Conservation (phyloP, 768 basidiomycete genomes). For the Agaricus bisporus region DNA sequence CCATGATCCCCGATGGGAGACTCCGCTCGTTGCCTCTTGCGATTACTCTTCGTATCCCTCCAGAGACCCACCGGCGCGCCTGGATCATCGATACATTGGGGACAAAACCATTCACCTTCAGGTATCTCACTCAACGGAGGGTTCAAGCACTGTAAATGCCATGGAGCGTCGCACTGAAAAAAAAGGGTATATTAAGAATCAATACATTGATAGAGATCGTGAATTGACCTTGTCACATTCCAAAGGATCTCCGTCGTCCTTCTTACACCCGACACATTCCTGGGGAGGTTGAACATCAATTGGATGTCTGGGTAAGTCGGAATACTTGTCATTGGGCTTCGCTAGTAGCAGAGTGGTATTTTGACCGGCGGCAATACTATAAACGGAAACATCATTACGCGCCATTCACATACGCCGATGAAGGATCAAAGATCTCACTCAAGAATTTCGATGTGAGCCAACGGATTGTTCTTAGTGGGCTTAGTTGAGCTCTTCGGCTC, state of each 20-base stretch:
- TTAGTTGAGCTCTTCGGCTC: constrained; percentile 86
- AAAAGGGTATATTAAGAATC: not conserved
- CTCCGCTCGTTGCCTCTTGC: constrained; percentile 8
- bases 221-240: constrained; percentile 82
- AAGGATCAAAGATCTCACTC: constrained; percentile 39
- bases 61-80: constrained; percentile 45
- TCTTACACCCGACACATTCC: constrained; percentile 64
- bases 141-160: constrained; percentile 74
- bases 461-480: constrained; percentile 61
- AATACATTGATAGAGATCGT: not conserved
- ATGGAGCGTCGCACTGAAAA: constrained; percentile 80
- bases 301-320: constrained; percentile 80
- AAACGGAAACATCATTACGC: not conserved
- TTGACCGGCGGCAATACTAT: constrained; percentile 78
- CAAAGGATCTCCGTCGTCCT: constrained; percentile 68
- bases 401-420: not conserved
- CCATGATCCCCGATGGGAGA: not conserved
- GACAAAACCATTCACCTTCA: constrained; percentile 92
- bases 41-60: constrained; percentile 18
- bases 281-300: constrained; percentile 61
- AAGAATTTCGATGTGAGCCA: constrained; percentile 76
- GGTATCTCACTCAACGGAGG: constrained; percentile 77
- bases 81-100: constrained; percentile 57
- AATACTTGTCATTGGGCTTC: constrained; percentile 63
- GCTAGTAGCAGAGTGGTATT: constrained; percentile 84